Evolutionary conservation across 306 rosid genomes (phyloP), one percentile per base, ranked within the genome.

Genomic region (Vigna reflexopilosa): DNA sequence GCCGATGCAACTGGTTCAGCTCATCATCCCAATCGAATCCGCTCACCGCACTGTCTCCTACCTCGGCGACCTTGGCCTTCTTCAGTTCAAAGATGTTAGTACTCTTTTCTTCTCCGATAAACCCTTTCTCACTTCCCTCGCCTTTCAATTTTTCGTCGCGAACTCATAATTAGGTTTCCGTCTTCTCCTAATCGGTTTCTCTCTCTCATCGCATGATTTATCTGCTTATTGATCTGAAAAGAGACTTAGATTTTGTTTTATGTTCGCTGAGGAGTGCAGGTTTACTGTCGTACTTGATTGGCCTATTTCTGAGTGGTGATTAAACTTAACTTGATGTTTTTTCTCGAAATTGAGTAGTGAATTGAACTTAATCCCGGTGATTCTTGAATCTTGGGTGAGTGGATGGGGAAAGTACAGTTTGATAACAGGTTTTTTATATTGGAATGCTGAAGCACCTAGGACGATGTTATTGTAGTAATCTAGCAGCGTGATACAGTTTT

Each of bases 1-100:
- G 90, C 82, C 98, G 78, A 96, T 96, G 99, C 99, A 96, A 72
- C 94, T 96, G 8, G 87, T 96, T 72, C 99, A 93, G 88, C 92
- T 96, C 87, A 96, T 96, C 90, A 86, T 96, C 65, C 99, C 99
- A 57, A 89, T 93, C 58, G 99, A 96, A 87, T 88, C 98, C 40
- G 92, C 99, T 73, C 99, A 93, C 62, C 83, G 74, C 81, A 89
- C 99, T 59, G 89, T 90, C 84, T 88, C 99, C 9, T 96, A 93
- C 65, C 96, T 96, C 76, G 99, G 98, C n/a, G 96, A 93, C 85
- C 91, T 96, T 56, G 97, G 94, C 79, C 99, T 89, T 42, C 87
- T 96, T 57, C 98, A 95, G 84, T 90, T 95, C 83, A 91, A 95
- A 89, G 98, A 92, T 79, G 97, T 92, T 7, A 7, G 87, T 80